These are phyloP conservation scores for Vachellia collinsii DNA, from an alignment of 306 rosid species.

Conservation along the genomic window DNA sequence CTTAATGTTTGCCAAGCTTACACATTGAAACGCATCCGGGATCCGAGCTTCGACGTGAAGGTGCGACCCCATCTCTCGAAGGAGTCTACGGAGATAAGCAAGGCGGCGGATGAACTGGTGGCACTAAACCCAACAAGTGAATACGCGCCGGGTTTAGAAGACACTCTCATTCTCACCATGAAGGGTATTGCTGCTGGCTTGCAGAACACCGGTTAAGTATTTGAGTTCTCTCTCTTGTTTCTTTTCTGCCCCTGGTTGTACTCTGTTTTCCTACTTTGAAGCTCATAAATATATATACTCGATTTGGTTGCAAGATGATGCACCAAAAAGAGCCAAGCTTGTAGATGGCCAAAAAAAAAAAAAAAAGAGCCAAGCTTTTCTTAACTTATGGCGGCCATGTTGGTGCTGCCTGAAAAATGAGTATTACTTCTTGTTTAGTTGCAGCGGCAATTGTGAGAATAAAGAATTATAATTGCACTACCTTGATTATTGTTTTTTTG, in stretches of 20 bases:
- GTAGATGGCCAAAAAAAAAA: no score
- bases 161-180: slow-evolving; percentile 96
- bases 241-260: neutral
- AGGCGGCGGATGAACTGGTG: slow-evolving; percentile 80
- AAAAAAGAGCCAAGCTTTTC: slow-evolving; percentile 15
- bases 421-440: neutral
- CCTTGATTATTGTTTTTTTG: no score
- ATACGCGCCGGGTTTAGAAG: slow-evolving; percentile 96
- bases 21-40: slow-evolving; percentile 88
- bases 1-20: slow-evolving; percentile 96
- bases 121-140: slow-evolving; percentile 89
- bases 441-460: slow-evolving; percentile 6
- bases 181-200: slow-evolving; percentile 99
- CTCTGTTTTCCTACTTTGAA: slow-evolving; percentile 17
- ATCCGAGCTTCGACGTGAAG: slow-evolving; percentile 60
- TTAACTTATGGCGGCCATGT: neutral
- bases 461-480: neutral
- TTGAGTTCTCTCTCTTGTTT: neutral
- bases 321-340: slow-evolving; percentile 33
- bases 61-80: slow-evolving; percentile 68
- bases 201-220: slow-evolving; percentile 91
- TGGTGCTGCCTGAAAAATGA: slow-evolving; percentile 9
- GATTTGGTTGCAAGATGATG: slow-evolving; percentile 6
- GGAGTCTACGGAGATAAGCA: slow-evolving; percentile 62
- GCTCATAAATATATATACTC: neutral